Evolutionary conservation across 768 basidiomycete species (phyloP).

Genomic region (Dacryopinax primogenitus): DNA sequence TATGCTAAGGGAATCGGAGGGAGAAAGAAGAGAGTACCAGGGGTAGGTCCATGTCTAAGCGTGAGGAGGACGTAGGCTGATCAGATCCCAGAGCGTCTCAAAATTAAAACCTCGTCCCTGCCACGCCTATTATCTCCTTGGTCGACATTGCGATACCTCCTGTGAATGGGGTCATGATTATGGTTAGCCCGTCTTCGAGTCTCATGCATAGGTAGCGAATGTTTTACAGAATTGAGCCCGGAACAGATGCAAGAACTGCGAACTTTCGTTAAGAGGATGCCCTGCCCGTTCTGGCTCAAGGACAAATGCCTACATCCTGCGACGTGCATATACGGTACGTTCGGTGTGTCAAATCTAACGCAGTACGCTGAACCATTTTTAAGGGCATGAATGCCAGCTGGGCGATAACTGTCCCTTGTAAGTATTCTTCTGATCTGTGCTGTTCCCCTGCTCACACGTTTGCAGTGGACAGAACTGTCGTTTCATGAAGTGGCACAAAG

Average conservation of each 20-base stretch:
- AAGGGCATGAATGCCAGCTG: conserved; percentile 6
- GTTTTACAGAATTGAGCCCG: neutral
- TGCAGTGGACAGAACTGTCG: neutral
- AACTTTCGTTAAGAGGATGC: neutral
- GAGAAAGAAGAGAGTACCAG: neutral
- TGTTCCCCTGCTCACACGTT: neutral
- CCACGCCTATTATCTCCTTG: neutral
- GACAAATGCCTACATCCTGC: neutral
- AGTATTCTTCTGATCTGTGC: neutral
- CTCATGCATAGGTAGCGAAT: neutral
- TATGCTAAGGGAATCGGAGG: neutral
- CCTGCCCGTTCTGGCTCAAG: conserved; percentile 4
- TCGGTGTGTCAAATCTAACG: neutral
- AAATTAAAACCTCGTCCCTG: conserved; percentile 2
- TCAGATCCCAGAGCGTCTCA: neutral
- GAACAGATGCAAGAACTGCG: conserved; percentile 5
- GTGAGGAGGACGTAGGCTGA: neutral
- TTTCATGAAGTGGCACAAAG: conserved; percentile 3
- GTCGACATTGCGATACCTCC: neutral
- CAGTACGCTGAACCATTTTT: neutral
- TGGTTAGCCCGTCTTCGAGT: neutral
- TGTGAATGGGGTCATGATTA: conserved; percentile 8
- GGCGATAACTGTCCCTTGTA: conserved; percentile 2
- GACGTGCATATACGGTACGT: neutral
- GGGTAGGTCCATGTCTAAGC: neutral